Evolutionary conservation across 495 filamentous ascomycete species (phyloP), one percentile per base, ranked within the genome.

Genomic region (Penicillium malachiteum): DNA sequence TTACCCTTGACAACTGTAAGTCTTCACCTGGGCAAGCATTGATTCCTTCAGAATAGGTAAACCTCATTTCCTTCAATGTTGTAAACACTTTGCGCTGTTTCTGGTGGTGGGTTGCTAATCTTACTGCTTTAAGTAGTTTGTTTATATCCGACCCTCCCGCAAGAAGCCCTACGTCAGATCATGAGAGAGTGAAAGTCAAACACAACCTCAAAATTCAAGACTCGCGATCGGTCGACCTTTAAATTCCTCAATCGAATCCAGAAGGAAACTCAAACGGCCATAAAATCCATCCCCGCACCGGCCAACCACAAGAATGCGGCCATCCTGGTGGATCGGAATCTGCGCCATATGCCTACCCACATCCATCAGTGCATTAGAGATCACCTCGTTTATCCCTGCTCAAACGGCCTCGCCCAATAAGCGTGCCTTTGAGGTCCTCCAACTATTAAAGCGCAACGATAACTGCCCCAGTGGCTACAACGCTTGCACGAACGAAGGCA

Each of bases 381-480:
- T 62, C 14, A 43, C 59, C 26, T 67, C 74, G 34, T 74, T 75
- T 33, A 54, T 62, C 7, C 37, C 62, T 11, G 65, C 74, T 1
- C 46, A 69, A 30, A 55, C 48, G 30, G 65, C 55, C 43, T 58
- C 63, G 18, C 50, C 66, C 48, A 64, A 52, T 44, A 55, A 57
- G 39, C 48, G 71, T 54, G 72, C 73, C 47, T 68, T 69, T n/a
- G 66, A 74, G 17, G 56, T 77, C n/a, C 63, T 77, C 26, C 71
- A 66, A 21, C 33, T 75, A 10, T 53, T 78, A 35, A 69, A 57
- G 37, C 70, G 74, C 54, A 67, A 68, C 53, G 66, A 70, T 52
- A 78, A 75, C 56, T 87, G 84, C 58, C 81, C 81, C 7, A 57
- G 57, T 31, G 75, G 74, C 37, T 85, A 81, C 61, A 75, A 72